Evolutionary conservation across 192 early-diverging fungal species (phyloP), one percentile per base, ranked within the genome.

Genomic region (Backusella luteola): DNA sequence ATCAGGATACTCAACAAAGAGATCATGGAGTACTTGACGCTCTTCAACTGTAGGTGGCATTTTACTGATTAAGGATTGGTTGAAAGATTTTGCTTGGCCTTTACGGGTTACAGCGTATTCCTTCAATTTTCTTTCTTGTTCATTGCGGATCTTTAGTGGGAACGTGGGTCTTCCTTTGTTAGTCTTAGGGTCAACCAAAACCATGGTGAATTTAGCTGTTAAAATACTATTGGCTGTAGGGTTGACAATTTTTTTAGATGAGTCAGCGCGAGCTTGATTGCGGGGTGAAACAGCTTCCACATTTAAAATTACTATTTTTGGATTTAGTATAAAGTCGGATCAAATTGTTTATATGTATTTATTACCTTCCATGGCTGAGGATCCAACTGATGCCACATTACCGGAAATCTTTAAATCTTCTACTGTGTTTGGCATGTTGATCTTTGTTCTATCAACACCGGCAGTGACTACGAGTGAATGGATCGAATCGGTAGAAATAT

Each of bases 141-240:
- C 93, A 17, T 90, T 91, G 29, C 92, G 90, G 44, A 96, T 78
- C 11, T 82, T 77, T 46, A 98, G 80, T 36, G 91, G 92, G 73
- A 93, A 93, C n/a, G 96, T 88, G 59, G 89, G 85, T 6, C 85
- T 88, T 5, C 93, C 81, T 74, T 91, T 92, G 39, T 85, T 85
- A 1, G 93, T 94, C 35, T 83, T 73, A 6, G 93, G 85, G 80
- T 96, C 91, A 34, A 90, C 83, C 2, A 92, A 91, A 36, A 94
- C 96, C 95, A 96, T 98, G 6, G 93, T 95, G 76, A 98, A 96
- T 76, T 92, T 89, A 21, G 95, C 94, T 17, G 87, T 83, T 21
- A 96, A 84, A 71, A 95, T 90, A 6, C 89, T 86, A 53, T 91
- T 76, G 49, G 74, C 63, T 44, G 77, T 73, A 26, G 71, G 69